Evolutionary conservation across 2,329 filamentous ascomycete species (phyloP), one percentile per base, ranked within the genome.

Genomic region (Monosporascus sp.): DNA sequence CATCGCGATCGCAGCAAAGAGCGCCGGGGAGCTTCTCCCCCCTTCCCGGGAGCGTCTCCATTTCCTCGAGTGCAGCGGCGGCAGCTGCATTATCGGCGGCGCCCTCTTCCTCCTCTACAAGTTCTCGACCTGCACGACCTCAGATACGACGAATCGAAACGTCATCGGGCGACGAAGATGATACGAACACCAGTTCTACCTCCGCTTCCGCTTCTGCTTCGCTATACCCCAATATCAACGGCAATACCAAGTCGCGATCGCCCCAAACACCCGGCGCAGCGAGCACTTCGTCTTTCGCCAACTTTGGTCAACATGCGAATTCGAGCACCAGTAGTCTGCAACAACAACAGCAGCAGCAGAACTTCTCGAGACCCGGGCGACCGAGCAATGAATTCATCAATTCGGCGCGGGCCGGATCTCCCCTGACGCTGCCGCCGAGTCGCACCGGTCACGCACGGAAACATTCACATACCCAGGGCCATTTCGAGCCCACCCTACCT

Each of bases 401-500:
- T 54, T 60, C 64, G 63, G 68, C 67, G 47, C 66, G 69, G 56
- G 74, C 66, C 62, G 69, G 66, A 14, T 78, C 76, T 35, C 75
- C 77, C 36, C 60, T 75, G 61, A 75, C 70, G 44, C 66, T 71
- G 39, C 72, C 74, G 24, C 62, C 71, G 18, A 64, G 67, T 62
- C 66, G 66, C 66, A 57, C 59, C 64, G 64, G 64, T 58, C 59
- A 71, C 62, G 49, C 65, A 52, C 61, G 86, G 71, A 86, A 85
- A 60, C 81, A 88, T 62, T 89, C 89, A 56, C 82, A 87, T 60
- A 88, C 82, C 8, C 87, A 89, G 67, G 89, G 89, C 63, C 82
- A 86, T 64, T 92, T 92, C 65, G 88, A 92, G 66, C 83, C 88
- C 43, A 85, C 80, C 22, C 74, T 92, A 48, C 86, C 88, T 22